Conservation (phyloP, 805 yeast species). For the Saturnispora gosingensis region DNA sequence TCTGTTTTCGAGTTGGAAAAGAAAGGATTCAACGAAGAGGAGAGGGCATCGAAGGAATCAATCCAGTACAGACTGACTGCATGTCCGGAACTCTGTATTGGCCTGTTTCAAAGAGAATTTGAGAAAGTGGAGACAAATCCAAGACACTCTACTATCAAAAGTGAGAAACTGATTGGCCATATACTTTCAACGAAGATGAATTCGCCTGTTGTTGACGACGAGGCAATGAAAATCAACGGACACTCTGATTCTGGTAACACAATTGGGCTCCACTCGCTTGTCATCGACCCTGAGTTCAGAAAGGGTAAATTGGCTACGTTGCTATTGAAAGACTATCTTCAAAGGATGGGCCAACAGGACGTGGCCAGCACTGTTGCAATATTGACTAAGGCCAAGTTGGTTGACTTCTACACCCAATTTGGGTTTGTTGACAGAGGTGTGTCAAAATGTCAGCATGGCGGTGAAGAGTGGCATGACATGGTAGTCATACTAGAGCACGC, state of each 20-base stretch:
- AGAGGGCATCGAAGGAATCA: constrained; percentile 59
- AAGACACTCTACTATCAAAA: constrained; percentile 38
- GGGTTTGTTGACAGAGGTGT: constrained; percentile 70
- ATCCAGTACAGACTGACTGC: constrained; percentile 58
- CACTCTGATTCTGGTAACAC: constrained; percentile 67
- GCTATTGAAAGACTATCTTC: constrained; percentile 80
- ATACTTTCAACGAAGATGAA: constrained; percentile 67
- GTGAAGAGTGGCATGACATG: constrained; percentile 54
- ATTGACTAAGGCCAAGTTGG: constrained; percentile 58
- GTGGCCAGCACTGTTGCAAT: constrained; percentile 71
- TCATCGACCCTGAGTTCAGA: constrained; percentile 67
- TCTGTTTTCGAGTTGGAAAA: constrained; percentile 54
- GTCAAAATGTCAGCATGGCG: constrained; percentile 51
- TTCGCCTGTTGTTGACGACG: constrained; percentile 39
- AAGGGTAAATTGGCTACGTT: constrained; percentile 78
- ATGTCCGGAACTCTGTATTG: constrained; percentile 89
- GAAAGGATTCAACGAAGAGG: constrained; percentile 59
- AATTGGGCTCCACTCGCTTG: constrained; percentile 78
- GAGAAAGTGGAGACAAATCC: constrained; percentile 25
- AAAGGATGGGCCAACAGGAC: constrained; percentile 79
- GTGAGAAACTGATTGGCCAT: constrained; percentile 70
- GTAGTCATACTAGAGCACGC: constrained; percentile 32
- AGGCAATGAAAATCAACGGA: constrained; percentile 52
- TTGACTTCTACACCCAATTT: constrained; percentile 70
- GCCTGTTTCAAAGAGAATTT: constrained; percentile 72